phyloP scores from a whole-genome alignment of 2,329 filamentous ascomycete species.

The Cordyceps pruinosa region DNA sequence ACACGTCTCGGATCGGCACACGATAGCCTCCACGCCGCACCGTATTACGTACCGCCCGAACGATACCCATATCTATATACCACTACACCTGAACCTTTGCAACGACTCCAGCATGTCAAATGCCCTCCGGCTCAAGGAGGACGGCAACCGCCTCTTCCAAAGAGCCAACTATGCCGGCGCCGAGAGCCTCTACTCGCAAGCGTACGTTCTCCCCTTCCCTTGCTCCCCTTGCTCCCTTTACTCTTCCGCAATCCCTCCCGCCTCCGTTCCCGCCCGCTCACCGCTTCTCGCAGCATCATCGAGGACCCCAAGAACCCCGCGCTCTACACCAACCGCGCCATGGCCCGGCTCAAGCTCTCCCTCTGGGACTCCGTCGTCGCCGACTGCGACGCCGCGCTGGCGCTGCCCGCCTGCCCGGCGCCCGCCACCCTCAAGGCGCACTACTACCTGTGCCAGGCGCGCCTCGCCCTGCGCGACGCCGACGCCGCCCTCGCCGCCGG shows the following conservation, averaged over 20 bases:
- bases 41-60: background rate
- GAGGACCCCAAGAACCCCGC: slow-evolving; percentile 69
- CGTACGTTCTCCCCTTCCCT: slow-evolving; percentile 37
- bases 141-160: slow-evolving; percentile 60
- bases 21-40: background rate
- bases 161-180: slow-evolving; percentile 58
- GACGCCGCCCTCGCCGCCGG: slow-evolving; percentile 68
- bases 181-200: slow-evolving; percentile 65
- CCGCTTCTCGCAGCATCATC: slow-evolving; percentile 51
- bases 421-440: slow-evolving; percentile 65
- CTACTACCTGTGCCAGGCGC: slow-evolving; percentile 77
- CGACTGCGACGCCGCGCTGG: slow-evolving; percentile 71
- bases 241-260: background rate
- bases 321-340: slow-evolving; percentile 84
- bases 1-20: background rate
- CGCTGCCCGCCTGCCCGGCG: slow-evolving; percentile 44
- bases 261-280: background rate
- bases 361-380: slow-evolving; percentile 68
- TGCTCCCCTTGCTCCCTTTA: too few species aligned
- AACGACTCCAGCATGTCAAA: slow-evolving; percentile 23
- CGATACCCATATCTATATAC: background rate
- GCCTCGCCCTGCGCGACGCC: slow-evolving; percentile 57
- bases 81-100: too few species aligned
- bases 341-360: slow-evolving; percentile 68
- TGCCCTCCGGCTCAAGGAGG: slow-evolving; percentile 41